Evolutionary conservation across 352 stramenopile species (phyloP).

Genomic region (Stramenopiles sp.): DNA sequence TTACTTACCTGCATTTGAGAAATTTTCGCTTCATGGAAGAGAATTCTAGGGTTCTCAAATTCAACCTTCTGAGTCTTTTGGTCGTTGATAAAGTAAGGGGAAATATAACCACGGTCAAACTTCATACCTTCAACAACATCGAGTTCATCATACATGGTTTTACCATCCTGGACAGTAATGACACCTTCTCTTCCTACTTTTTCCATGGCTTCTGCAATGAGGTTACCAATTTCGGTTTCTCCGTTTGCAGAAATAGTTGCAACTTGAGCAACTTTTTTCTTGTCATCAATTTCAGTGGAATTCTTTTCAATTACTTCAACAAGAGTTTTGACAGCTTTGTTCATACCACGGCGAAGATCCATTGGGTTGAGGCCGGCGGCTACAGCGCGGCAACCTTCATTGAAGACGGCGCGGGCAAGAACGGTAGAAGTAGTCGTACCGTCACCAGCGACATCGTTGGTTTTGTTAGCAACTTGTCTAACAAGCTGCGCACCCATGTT

Average conservation of each 20-base stretch:
- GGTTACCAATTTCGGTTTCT: constrained; percentile 76
- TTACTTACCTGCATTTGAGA: constrained; percentile 28
- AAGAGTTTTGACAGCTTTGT: constrained; percentile 81
- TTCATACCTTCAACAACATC: constrained; percentile 99
- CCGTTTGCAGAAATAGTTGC: constrained; percentile 96
- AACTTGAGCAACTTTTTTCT: constrained; percentile 93
- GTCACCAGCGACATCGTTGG: constrained; percentile 95
- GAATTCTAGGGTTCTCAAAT: constrained; percentile 90
- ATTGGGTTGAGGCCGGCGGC: constrained; percentile 97
- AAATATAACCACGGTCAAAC: constrained; percentile 98
- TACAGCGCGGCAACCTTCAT: constrained; percentile 89
- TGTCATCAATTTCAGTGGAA: constrained; percentile 79
- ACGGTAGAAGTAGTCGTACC: constrained; percentile 97
- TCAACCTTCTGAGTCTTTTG: constrained; percentile 92
- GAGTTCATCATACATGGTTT: constrained; percentile 95
- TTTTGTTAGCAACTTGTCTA: constrained; percentile 71
- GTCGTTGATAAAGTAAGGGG: constrained; percentile 98
- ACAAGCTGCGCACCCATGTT: constrained; percentile 43
- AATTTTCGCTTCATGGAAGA: constrained; percentile 99
- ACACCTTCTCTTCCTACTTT: constrained; percentile 94
- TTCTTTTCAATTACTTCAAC: constrained; percentile 69
- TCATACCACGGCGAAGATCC: constrained; percentile 82
- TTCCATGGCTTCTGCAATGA: constrained; percentile 97
- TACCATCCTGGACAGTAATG: constrained; percentile 69
- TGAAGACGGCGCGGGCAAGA: constrained; percentile 89